A percentile compares a stretch with the other conserved stretches of the same genome.
Evolutionary conservation across 116 monocot species (phyloP).

Genomic region (Papilionanthe hybrid): DNA sequence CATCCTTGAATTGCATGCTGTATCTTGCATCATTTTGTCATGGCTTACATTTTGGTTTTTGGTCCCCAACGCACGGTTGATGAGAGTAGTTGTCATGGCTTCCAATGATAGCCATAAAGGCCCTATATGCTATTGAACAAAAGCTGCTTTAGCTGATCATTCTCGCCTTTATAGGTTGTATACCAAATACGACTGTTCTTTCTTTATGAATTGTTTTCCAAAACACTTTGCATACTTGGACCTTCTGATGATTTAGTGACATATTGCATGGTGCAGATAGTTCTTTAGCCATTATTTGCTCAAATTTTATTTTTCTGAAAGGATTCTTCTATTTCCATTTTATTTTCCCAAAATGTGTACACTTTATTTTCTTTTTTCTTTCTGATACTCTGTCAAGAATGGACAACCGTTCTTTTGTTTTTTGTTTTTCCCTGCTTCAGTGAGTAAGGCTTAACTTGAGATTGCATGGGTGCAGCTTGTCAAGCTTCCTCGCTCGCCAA

Average conservation of each 20-base stretch:
- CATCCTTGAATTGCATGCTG: too few relatives aligned
- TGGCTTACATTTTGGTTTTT: too few relatives aligned
- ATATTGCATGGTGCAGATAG: neutral
- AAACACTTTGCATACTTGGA: neutral
- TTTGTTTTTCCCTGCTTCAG: neutral
- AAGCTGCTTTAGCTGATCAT: neutral
- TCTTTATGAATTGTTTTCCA: neutral
- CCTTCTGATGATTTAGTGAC: neutral
- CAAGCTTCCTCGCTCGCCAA: slow-evolving; percentile 91
- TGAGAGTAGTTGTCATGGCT: too few relatives aligned
- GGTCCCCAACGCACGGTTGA: too few relatives aligned
- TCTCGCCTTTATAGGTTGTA: neutral
- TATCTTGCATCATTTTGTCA: too few relatives aligned
- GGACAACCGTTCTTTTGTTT: neutral
- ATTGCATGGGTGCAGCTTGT: slow-evolving; percentile 64
- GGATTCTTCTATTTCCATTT: neutral
- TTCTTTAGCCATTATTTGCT: neutral
- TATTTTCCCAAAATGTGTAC: neutral
- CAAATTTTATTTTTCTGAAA: neutral
- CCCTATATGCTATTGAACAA: neutral
- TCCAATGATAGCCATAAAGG: neutral
- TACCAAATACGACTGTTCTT: neutral
- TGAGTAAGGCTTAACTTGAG: slow-evolving; percentile 5
- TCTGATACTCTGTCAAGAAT: neutral
- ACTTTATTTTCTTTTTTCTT: neutral